phyloP scores from a whole-genome alignment of 371 early-diverging fungal genomes.

The Rhizomucor miehei region DNA sequence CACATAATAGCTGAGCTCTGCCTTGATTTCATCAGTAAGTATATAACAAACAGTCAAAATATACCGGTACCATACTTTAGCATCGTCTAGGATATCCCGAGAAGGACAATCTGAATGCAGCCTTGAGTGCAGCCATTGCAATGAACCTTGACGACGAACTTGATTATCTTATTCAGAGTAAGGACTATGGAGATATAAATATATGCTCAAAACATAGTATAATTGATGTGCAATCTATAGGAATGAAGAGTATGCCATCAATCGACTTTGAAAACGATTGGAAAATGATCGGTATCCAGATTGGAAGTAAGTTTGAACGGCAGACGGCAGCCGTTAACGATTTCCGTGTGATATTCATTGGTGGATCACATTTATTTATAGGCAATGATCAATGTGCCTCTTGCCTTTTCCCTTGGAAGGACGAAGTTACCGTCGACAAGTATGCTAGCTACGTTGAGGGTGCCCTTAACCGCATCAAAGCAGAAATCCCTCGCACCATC shows the following conservation, averaged over 20 bases:
- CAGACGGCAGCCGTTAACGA: too few relatives aligned
- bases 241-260: conserved; percentile 10
- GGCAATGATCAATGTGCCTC: conserved; percentile 18
- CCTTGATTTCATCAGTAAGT: conserved; percentile 1
- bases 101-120: conserved; percentile 25
- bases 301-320: conserved; percentile 29
- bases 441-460: conserved; percentile 12
- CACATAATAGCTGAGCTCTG: not conserved
- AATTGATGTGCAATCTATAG: not conserved
- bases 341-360: too few relatives aligned
- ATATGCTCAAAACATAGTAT: not conserved
- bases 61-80: not conserved
- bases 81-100: not conserved
- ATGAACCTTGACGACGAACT: conserved; percentile 29
- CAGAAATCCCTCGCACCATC: conserved; percentile 9
- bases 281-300: conserved; percentile 41
- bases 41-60: not conserved
- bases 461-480: conserved; percentile 8
- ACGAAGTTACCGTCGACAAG: conserved; percentile 7
- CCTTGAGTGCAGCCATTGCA: conserved; percentile 36
- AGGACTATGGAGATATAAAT: not conserved
- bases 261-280: conserved; percentile 27
- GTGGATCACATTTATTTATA: not conserved
- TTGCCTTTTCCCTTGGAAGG: conserved; percentile 3
- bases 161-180: conserved; percentile 30